Evolutionary conservation across 352 stramenopile genomes (phyloP).

Genomic region (Hyaloperonospora arabidopsidis): DNA sequence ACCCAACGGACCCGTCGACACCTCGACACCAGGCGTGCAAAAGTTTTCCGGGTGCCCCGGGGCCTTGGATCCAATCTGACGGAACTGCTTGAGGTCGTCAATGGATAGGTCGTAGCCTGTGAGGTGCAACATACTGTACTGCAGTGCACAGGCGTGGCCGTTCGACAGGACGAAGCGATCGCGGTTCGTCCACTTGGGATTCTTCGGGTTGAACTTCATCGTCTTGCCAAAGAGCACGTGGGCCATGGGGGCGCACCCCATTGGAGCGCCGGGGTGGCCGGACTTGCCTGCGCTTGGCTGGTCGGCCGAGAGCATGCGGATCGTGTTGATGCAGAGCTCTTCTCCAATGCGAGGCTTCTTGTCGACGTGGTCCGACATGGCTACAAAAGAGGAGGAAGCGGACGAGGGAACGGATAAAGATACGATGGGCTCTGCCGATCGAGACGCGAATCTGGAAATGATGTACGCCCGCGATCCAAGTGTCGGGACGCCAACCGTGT

Average conservation of each 20-base stretch:
- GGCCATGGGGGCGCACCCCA: slow-evolving; percentile 98
- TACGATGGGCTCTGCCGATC: too few relatives aligned
- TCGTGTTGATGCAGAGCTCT: slow-evolving; percentile 95
- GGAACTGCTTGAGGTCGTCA: slow-evolving; percentile 97
- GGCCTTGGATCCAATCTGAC: slow-evolving; percentile 91
- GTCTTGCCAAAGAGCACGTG: slow-evolving; percentile 93
- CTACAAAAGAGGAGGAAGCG: too few relatives aligned
- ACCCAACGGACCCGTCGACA: slow-evolving; percentile 96
- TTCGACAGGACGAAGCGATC: slow-evolving; percentile 99
- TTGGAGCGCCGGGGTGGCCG: slow-evolving; percentile 95
- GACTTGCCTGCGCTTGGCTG: slow-evolving; percentile 96
- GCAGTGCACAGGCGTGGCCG: slow-evolving; percentile 96
- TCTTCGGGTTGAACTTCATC: slow-evolving; percentile 85
- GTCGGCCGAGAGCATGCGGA: slow-evolving; percentile 95
- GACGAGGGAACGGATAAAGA: too few relatives aligned
- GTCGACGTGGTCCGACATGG: slow-evolving; percentile 70
- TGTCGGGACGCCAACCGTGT: too few relatives aligned
- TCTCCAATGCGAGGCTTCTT: slow-evolving; percentile 76
- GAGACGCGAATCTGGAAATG: too few relatives aligned
- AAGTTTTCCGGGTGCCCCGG: slow-evolving; percentile 98
- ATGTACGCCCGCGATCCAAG: too few relatives aligned
- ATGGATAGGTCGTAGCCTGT: slow-evolving; percentile 91
- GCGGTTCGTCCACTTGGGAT: slow-evolving; percentile 89
- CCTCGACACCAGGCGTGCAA: slow-evolving; percentile 90
- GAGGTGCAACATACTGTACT: slow-evolving; percentile 99